Evolutionary conservation across 352 stramenopile genomes (phyloP).

Genomic region (Globisporangium spiculum): DNA sequence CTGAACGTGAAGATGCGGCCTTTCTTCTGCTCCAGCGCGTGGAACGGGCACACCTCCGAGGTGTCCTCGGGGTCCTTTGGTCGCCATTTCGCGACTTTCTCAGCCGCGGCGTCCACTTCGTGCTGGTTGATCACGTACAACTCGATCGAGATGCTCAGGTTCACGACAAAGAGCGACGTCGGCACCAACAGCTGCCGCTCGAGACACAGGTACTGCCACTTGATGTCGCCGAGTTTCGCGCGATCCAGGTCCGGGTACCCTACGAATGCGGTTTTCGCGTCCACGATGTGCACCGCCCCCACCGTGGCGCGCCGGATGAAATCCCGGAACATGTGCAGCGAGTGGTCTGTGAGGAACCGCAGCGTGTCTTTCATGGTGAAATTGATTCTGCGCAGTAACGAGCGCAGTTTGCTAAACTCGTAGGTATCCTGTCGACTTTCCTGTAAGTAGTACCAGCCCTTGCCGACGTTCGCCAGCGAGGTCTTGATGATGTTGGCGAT

Average conservation of each 20-base stretch:
- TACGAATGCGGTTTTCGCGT: constrained; percentile 69
- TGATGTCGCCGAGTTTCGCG: constrained; percentile 57
- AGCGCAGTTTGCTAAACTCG: constrained; percentile 84
- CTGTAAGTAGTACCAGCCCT: constrained; percentile 86
- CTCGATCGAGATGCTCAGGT: constrained; percentile 65
- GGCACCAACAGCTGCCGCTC: constrained; percentile 60
- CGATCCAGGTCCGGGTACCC: constrained; percentile 63
- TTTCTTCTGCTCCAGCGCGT: constrained; percentile 36
- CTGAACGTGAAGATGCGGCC: constrained; percentile 67
- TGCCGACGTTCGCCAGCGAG: constrained; percentile 70
- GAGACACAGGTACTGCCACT: constrained; percentile 77
- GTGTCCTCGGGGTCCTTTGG: constrained; percentile 69
- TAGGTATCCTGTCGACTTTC: constrained; percentile 84
- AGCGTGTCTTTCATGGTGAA: constrained; percentile 85
- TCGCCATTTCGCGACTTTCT: constrained; percentile 52
- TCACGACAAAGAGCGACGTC: constrained; percentile 71
- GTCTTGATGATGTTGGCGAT: constrained; percentile 66
- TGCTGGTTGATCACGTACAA: constrained; percentile 75
- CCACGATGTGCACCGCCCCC: constrained; percentile 67
- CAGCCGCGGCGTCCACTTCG: constrained; percentile 52
- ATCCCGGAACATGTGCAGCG: constrained; percentile 67
- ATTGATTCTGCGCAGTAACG: constrained; percentile 69
- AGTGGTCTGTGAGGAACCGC: constrained; percentile 68
- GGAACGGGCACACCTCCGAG: constrained; percentile 57
- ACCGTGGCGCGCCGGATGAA: constrained; percentile 56